Evolutionary conservation across 108 stramenopile species (phyloP), one percentile per base, ranked within the genome.

Genomic region (Conticribra weissflogii): DNA sequence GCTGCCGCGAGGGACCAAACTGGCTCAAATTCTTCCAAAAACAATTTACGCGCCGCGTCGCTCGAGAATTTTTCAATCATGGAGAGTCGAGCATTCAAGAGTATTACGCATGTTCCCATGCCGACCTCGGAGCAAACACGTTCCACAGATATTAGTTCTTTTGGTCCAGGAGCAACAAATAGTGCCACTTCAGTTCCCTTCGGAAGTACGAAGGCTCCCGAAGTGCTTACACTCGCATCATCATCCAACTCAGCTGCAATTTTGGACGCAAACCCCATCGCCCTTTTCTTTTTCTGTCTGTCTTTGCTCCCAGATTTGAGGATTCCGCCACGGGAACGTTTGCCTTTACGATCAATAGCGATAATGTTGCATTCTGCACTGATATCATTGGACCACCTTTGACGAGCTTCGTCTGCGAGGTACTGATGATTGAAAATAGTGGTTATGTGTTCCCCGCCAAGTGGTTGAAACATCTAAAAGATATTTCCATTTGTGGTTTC

Each of bases 201-300:
- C 24, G 88, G 89, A 9, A 94, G 47, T 29, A 58, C 32, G 61
- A 91, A 91, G 14, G 89, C 84, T 17, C 91, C 88, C 15, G 74
- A 68, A 23, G 24, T 41, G 36, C 36, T 41, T 9, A 12, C 66
- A 3, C 19, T 17, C 54, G 46, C 29, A 24, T 74, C 74, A 53
- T 82, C 84, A 14, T 71, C 77, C 61, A 94, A 33, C 54, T 94
- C 92, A 14, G 75, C 85, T 44, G 81, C 85, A 55, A 94, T 48
- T 57, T 89, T 91, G 24, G 88, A 81, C n/a, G 92, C 92, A 79
- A 94, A 94, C 33, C 92, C 92, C 74, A 63, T 74, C 28, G 86
- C 63, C 62, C 81, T 89, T 30, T 71, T 76, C 46, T 70, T 64
- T 47, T 73, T 78, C 29, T 78, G 65, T 23, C 67, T 77, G 2